phyloP scores from a whole-genome alignment of 305 asterid genomes.

The Plantago lanceolata region DNA sequence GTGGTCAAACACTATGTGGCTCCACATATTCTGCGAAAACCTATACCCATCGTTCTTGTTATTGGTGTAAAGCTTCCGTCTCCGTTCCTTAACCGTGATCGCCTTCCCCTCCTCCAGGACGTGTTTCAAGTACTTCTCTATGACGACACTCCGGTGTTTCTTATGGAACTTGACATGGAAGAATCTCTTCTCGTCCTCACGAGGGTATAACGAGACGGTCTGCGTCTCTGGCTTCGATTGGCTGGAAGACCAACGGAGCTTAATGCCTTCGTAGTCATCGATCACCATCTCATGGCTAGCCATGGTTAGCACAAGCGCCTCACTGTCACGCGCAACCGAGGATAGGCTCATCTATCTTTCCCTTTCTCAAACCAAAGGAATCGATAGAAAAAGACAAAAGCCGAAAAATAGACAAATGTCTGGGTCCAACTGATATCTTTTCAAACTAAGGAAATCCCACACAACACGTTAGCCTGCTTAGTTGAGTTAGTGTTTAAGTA shows the following conservation, averaged over 20 bases:
- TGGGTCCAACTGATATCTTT: too few species aligned
- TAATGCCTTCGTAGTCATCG: not conserved
- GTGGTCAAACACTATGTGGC: constrained; percentile 32
- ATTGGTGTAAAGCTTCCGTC: not conserved
- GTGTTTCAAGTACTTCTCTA: constrained; percentile 1
- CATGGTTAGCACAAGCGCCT: not conserved
- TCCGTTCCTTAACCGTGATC: constrained; percentile 10
- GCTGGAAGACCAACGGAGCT: not conserved
- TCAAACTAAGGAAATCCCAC: too few species aligned
- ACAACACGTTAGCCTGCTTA: too few species aligned
- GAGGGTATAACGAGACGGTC: constrained; percentile 8
- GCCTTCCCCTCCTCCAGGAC: constrained; percentile 8
- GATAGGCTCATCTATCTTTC: too few species aligned
- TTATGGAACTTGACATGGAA: not conserved
- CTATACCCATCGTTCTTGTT: not conserved
- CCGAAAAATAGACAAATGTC: too few species aligned
- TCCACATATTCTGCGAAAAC: constrained; percentile 22
- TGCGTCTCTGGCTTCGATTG: not conserved
- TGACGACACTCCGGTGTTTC: not conserved
- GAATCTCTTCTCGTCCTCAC: not conserved
- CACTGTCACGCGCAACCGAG: not conserved
- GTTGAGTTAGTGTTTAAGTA: constrained; percentile 3
- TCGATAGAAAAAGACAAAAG: too few species aligned
- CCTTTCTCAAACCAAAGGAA: too few species aligned
- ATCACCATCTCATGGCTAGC: not conserved